Base-by-base conservation (phyloP, 148 eudicot species). In the Heliamphora exappendiculata region DNA sequence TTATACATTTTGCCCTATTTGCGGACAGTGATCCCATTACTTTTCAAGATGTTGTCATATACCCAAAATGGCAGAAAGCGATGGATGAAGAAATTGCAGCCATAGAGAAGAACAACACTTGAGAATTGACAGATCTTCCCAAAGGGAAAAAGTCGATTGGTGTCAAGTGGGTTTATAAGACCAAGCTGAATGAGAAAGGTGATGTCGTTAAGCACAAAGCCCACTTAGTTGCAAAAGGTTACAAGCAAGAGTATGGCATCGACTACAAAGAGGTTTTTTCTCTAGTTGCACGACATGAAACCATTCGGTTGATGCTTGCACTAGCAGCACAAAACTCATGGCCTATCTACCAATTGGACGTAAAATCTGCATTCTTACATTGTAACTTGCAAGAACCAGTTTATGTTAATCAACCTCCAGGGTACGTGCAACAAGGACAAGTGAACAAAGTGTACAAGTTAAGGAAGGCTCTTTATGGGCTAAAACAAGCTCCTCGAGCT, bases 371-470 rank as follows among this genome's bases (percentile, higher is more conserved):
- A 31, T 62, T 62, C 7, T 24, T 62, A 62, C 39, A 62, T 28
- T 39, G 67, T 6, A 19, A 62, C 9, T 62, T 62, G 19, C 39
- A 62, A 31, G 67, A 62, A 62, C 4, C 19, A 9, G 67, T 62
- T 12, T 62, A 62, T 62, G 39, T 62, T 31, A 39, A 62, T 62
- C 67, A 62, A 62, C 67, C 67, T 62, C 67, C 22, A 3, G 67
- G 67, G 41, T 33, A 63, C 0, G 67, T 29, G 41, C n/a, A 63
- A 34, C 39, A 31, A 33, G 20, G 41, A 12, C 31, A 3, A 4
- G 39, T 2, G 41, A 33, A 63, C 17, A 63, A 33, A n/a, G n/a
- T n/a, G n/a, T n/a, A n/a, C n/a, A n/a, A n/a, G n/a, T n/a, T n/a
- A n/a, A n/a, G n/a, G n/a, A 29, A 54, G 59, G 59, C 59, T n/a